Percentiles rank a stretch among this genome's conserved stretches.
Evolutionary conservation across 2,329 filamentous ascomycete species (phyloP).

Genomic region (Cryphonectria naterciae): DNA sequence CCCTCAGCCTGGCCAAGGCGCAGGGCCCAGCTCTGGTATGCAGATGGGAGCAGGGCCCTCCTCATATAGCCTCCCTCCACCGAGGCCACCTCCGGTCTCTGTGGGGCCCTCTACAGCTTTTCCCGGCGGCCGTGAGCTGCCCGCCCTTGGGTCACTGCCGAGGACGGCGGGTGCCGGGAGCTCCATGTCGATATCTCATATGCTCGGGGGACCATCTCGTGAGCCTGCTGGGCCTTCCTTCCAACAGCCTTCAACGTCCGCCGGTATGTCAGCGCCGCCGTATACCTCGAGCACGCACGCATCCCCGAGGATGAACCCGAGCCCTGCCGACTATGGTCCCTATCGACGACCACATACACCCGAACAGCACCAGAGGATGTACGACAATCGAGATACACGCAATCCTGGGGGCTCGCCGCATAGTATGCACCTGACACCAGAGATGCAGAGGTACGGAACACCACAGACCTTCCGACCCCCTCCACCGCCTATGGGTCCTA

Average conservation of each 20-base stretch:
- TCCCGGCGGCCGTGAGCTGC: slow-evolving; percentile 55
- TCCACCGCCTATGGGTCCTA: slow-evolving; percentile 43
- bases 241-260: slow-evolving; percentile 44
- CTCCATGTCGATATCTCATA: slow-evolving; percentile 65
- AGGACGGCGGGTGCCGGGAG: slow-evolving; percentile 53
- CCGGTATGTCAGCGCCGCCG: slow-evolving; percentile 46
- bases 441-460: slow-evolving; percentile 62
- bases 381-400: slow-evolving; percentile 47
- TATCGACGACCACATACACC: slow-evolving; percentile 74
- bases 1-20: slow-evolving; percentile 40
- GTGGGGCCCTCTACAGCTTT: slow-evolving; percentile 51
- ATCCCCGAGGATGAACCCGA: slow-evolving; percentile 59
- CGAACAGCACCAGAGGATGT: slow-evolving; percentile 62
- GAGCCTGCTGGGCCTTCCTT: slow-evolving; percentile 44
- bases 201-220: slow-evolving; percentile 57
- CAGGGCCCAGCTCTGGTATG: slow-evolving; percentile 33
- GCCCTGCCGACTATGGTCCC: slow-evolving; percentile 62
- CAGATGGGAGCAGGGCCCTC: slow-evolving; percentile 33
- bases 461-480: slow-evolving; percentile 59
- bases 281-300: slow-evolving; percentile 56
- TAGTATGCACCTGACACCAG: slow-evolving; percentile 58
- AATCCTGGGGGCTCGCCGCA: slow-evolving; percentile 53
- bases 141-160: slow-evolving; percentile 54
- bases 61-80: slow-evolving; percentile 51
- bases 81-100: slow-evolving; percentile 47